phyloP scores from a whole-genome alignment of 805 yeast species.

The Pachysolen tannophilus region DNA sequence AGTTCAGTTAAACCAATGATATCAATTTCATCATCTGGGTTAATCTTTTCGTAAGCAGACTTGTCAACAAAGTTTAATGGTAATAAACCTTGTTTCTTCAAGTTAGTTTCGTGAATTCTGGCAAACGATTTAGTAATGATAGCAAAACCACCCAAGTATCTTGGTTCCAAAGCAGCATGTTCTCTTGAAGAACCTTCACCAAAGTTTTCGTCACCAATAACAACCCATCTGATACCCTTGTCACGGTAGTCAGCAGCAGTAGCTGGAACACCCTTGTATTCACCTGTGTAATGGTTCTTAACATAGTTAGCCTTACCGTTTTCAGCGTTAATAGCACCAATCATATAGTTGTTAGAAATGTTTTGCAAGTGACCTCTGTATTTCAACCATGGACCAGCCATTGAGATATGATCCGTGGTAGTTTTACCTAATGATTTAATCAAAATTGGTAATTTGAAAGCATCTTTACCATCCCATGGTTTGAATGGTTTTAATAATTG shows the following conservation, averaged over 20 bases:
- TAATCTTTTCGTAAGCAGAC: constrained; percentile 89
- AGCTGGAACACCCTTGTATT: constrained; percentile 92
- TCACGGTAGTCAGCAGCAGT: constrained; percentile 94
- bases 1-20: constrained; percentile 74
- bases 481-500: constrained; percentile 90
- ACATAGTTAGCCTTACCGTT: constrained; percentile 90
- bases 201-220: constrained; percentile 95
- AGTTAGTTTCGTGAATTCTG: constrained; percentile 98
- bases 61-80: constrained; percentile 90
- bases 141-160: constrained; percentile 97
- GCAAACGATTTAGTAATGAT: constrained; percentile 97
- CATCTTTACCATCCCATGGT: constrained; percentile 96
- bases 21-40: constrained; percentile 85
- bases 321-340: constrained; percentile 97
- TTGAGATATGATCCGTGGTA: constrained; percentile 98
- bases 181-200: constrained; percentile 99
- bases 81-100: constrained; percentile 98
- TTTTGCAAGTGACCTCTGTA: constrained; percentile 99
- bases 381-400: constrained; percentile 99
- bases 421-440: constrained; percentile 96
- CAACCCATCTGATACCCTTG: constrained; percentile 91
- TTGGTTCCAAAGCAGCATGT: constrained; percentile 99
- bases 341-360: constrained; percentile 98
- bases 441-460: constrained; percentile 80
- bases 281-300: constrained; percentile 87